Base-by-base conservation (phyloP, 108 stramenopile genomes). In the Cyclotella kingstonii region DNA sequence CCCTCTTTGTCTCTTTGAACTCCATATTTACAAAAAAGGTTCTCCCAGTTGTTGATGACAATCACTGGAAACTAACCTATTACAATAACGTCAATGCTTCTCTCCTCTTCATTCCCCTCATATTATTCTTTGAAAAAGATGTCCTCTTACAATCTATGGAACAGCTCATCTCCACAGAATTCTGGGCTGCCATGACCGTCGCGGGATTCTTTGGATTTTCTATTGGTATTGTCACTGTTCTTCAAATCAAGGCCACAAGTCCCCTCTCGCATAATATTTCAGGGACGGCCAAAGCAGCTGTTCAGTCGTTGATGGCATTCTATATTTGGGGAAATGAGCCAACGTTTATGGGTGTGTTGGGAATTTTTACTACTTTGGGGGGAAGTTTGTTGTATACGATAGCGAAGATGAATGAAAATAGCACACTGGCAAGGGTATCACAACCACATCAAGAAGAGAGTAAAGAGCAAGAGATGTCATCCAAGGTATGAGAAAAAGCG, bases 11-110 rank as follows among this genome's bases (percentile, higher is more conserved):
- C 12, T 89, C 88, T 8, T 82, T 98, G 42, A 98, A 98, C 69
- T 86, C 91, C 41, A 95, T 96, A 63, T 95, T 85, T 69, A 98
- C 95, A 46, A 93, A 94, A 55, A 93, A 87, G 61, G 71, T 93
- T 18, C 74, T 98, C 11, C 90, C 91, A 0, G 70, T 66, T 17
- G 95, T 96, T 19, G 81, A 93, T 54, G 90, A 96, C 71, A 89
- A 98, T 57, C 91, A 94, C 56, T 98, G 95, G 94, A 73, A 77
- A 39, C 63, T 98, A 43, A 90, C 89, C 3, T 96, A 77, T 70
- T 89, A 93, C 87, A 98, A 98, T 81, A 98, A 98, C 63, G 72
- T 93, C 35, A 98, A 95, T 58, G 97, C 97, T 2, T 74, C 77
- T 57, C 28, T 96, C 12, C 71, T 98, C 11, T 96, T 98, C 60